Evolutionary conservation across 1,139 yeast species (phyloP).

Genomic region (Suhomyces wounanorum): DNA sequence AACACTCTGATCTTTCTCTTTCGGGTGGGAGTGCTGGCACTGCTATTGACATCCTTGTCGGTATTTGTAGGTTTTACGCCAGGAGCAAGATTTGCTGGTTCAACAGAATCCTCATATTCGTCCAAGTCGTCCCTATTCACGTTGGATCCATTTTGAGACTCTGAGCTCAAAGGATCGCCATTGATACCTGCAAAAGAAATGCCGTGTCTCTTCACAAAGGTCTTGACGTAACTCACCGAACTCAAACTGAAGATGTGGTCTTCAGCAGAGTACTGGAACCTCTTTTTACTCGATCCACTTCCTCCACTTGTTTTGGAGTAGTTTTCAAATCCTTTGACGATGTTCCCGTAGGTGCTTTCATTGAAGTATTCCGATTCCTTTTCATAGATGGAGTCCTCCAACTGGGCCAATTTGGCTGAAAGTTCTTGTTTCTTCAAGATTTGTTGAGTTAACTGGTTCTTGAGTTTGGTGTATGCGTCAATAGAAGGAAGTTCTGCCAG

Average conservation of each 20-base stretch:
- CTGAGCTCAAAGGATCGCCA: slow-evolving; percentile 12
- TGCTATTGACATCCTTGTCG: slow-evolving; percentile 9
- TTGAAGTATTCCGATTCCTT: slow-evolving; percentile 79
- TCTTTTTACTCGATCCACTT: slow-evolving; percentile 47
- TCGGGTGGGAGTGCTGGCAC: slow-evolving; percentile 33
- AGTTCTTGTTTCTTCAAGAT: slow-evolving; percentile 64
- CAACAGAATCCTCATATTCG: slow-evolving; percentile 51
- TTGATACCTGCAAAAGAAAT: slow-evolving; percentile 12
- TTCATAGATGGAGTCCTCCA: slow-evolving; percentile 83
- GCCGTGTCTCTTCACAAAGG: slow-evolving; percentile 46
- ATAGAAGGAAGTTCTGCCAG: slow-evolving; percentile 16
- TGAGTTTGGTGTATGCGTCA: slow-evolving; percentile 58
- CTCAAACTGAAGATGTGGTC: slow-evolving; percentile 86
- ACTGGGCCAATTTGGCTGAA: slow-evolving; percentile 57
- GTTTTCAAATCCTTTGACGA: slow-evolving; percentile 87
- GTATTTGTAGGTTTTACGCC: slow-evolving; percentile 5
- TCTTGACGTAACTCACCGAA: slow-evolving; percentile 70
- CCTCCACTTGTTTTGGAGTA: slow-evolving; percentile 55
- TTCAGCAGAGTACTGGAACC: slow-evolving; percentile 66
- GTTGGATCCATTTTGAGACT: slow-evolving; percentile 3
- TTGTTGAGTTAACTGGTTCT: slow-evolving; percentile 66
- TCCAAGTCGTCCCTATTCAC: slow-evolving; percentile 40
- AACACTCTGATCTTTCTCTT: slow-evolving; percentile 37
- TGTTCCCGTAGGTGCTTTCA: slow-evolving; percentile 71
- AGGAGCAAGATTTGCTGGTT: slow-evolving; percentile 22